Evolutionary conservation across 805 yeast genomes (phyloP), one percentile per base, ranked within the genome.

Genomic region (Cyberlindnera bimundalis): DNA sequence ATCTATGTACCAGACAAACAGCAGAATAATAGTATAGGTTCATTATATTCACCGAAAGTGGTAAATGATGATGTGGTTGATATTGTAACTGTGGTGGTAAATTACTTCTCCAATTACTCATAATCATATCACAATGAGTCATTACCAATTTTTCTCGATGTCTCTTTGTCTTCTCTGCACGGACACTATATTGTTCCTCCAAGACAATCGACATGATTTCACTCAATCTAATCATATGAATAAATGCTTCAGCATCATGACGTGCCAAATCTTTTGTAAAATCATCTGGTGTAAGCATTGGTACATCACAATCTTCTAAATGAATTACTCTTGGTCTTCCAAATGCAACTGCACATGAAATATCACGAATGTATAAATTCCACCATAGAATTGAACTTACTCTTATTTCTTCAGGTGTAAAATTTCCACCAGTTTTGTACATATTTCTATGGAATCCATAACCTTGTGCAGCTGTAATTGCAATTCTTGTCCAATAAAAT

Each of bases 371-470:
- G 58, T 80, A 81, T 16, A 86, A 62, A 46, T 78, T 68, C 95
- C 95, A 85, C 87, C 89, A 85, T 12, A 83, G 68, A 31, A 89
- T 66, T 49, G 81, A 72, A 72, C 82, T 78, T 29, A 79, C 56
- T 45, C 74, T 74, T 19, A 62, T 52, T 35, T 74, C 70, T 16
- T 68, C 56, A 14, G 58, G 59, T 21, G 73, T 59, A 35, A 73
- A 43, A 56, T 59, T 16, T 2, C 39, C 41, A 13, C 43, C 44
- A 66, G 62, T 26, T 52, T 52, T 32, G 55, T 56, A 29, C 43
- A 46, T 24, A 46, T 70, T 76, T 47, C 86, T 68, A 58, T 86
- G 93, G 50, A 86, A 66, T 1, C 95, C 95, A 53, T 78, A 73
- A 11, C 85, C 84, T 56, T 83, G 89, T 2, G 90, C 90, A 36